These are phyloP conservation scores for Microdochium bolleyi DNA, from an alignment of 2,329 filamentous ascomycete species.

Conservation along the genomic window DNA sequence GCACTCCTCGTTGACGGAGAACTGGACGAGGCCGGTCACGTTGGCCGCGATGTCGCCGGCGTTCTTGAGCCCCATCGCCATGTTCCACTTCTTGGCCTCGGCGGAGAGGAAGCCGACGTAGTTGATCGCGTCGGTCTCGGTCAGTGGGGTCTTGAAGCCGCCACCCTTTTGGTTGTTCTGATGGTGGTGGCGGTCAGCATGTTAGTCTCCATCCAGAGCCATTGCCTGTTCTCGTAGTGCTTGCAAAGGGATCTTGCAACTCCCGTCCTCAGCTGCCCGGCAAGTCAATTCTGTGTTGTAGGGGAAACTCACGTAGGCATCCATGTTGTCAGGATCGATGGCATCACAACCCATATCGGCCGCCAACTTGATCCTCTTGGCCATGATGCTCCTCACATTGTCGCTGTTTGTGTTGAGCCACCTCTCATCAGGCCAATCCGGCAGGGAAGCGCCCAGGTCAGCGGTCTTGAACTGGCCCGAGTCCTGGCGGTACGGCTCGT, in stretches of 20 bases:
- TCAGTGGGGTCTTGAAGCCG: slow-evolving; percentile 44
- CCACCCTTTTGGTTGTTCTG: slow-evolving; percentile 45
- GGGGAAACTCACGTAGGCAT: slow-evolving; percentile 48
- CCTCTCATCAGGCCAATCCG: slow-evolving; percentile 58
- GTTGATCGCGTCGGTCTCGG: slow-evolving; percentile 43
- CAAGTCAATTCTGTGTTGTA: too few species aligned
- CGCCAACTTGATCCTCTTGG: slow-evolving; percentile 48
- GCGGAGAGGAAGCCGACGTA: slow-evolving; percentile 55
- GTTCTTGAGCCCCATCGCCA: slow-evolving; percentile 64
- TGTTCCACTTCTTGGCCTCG: slow-evolving; percentile 41
- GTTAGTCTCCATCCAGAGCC: background rate
- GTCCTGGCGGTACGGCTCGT: slow-evolving; percentile 56
- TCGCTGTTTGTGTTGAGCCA: slow-evolving; percentile 55
- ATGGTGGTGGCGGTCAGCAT: slow-evolving; percentile 1
- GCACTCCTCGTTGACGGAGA: slow-evolving; percentile 66
- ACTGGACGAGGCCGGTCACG: slow-evolving; percentile 45
- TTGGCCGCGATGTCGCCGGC: slow-evolving; percentile 48
- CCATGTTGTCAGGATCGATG: slow-evolving; percentile 65
- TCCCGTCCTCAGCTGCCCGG: too few species aligned
- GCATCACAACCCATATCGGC: slow-evolving; percentile 56
- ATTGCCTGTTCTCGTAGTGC: too few species aligned
- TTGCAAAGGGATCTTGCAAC: too few species aligned
- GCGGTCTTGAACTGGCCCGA: slow-evolving; percentile 40
- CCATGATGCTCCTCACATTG: slow-evolving; percentile 57
- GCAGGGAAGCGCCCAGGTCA: slow-evolving; percentile 50